Evolutionary conservation across 495 filamentous ascomycete genomes (phyloP), one percentile per base, ranked within the genome.

Genomic region (Penicillium silybi): DNA sequence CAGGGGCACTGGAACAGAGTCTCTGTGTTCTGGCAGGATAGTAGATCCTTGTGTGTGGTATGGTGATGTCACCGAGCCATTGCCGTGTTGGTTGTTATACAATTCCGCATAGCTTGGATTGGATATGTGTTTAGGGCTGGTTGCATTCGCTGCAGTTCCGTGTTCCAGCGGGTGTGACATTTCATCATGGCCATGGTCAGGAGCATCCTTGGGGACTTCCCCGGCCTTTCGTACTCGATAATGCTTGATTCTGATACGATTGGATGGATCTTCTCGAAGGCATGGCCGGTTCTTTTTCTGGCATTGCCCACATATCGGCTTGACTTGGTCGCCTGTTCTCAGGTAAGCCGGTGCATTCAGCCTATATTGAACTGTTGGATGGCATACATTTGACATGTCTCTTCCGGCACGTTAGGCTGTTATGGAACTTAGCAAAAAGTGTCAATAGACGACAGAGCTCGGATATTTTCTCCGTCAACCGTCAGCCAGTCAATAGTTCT

Each of bases 311-410:
- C 49, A 52, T 26, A 52, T 45, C 29, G 49, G 49, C 22, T 52
- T 45, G 40, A 45, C 49, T 52, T 52, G 49, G 32, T 52, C 49
- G 15, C 49, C 49, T 52, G 49, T 23, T 41, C 19, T 41, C 46
- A 25, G 46, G 35, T 48, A 41, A 48, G 37, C 16, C 16, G 26
- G 27, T 48, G 46, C 37, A 48, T 48, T 41, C 23, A 41, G 37
- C 15, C 15, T 41, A 48, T 41, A 27, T 48, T 20, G 35, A 48
- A 32, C 22, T 32, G n/a, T 48, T 41, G 20, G 41, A 40, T 40
- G n/a, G 37, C 41, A 25, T 45, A 52, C 49, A 52, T 44, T 52
- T 52, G 40, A 52, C 49, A 44, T 52, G 49, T 15, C 49, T 44
- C 41, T 52, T 53, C 19, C 49, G 49, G 20, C 49, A 52, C 40